Evolutionary conservation across 257 asterid species (phyloP), one percentile per base, ranked within the genome.

Genomic region (Solanum gandarillasii): DNA sequence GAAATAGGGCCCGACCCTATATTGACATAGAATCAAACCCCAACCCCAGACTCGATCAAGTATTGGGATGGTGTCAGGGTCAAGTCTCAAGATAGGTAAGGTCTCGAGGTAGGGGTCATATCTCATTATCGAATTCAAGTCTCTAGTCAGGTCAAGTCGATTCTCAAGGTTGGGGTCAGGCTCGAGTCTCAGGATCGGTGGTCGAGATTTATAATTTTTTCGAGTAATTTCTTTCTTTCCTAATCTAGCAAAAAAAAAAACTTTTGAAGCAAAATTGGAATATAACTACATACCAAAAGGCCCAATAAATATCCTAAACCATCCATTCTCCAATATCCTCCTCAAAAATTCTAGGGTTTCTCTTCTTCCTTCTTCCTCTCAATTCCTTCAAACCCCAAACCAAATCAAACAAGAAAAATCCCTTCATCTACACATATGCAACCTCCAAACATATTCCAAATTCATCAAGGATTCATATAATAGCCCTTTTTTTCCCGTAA

Each of bases 401-500:
- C 29, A 58, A 68, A 78, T 78, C 84, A 39, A 32, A 82, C 12
- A 16, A 68, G 14, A 13, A 48, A 48, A 79, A 29, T 39, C 27
- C 32, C 55, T n/a, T 18, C n/a, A 78, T 78, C n/a, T 13, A n/a
- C n/a, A 41, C 86, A 52, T 81, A 94, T 92, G 98, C 95, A 88
- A 87, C 96, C 98, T 35, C 94, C 95, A 81, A 91, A 95, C 81
- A 13, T 58, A 89, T 48, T 85, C 79, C 91, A 12, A 43, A 36
- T 89, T 85, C 67, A 25, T 32, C n/a, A 35, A 86, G 91, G 83
- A 38, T 90, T 89, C 86, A 29, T 87, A 43, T 87, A 74, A 79
- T 73, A 25, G 43, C 85, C 29, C 9, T 18, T 79, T 32, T n/a
- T 39, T 8, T n/a, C 68, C 0, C 12, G 20, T 38, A 16, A 35